These are phyloP conservation scores for Lactifluus subvellereus DNA, from an alignment of 768 basidiomycete species.

Conservation along the genomic window DNA sequence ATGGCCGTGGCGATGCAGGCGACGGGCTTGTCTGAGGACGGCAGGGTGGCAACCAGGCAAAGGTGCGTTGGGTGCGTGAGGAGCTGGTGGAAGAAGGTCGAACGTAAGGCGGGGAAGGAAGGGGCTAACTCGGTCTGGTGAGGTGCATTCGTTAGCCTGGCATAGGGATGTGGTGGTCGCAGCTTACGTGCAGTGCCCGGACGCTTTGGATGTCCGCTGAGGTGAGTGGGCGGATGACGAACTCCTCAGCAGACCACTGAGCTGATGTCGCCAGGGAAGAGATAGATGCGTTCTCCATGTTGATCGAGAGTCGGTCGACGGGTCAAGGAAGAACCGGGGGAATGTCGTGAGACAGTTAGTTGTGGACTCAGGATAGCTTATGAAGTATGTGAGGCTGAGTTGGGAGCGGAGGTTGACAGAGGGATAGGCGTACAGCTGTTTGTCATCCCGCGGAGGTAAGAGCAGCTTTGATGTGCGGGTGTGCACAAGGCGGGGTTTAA, in stretches of 20 bases:
- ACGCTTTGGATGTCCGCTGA: slow-evolving; percentile 19
- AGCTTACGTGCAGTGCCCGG: slow-evolving; percentile 19
- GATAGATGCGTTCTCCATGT: slow-evolving; percentile 17
- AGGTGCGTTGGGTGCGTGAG: slow-evolving; percentile 20
- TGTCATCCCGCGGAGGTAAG: slow-evolving; percentile 16
- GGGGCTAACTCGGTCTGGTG: slow-evolving; percentile 9
- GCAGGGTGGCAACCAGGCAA: slow-evolving; percentile 16
- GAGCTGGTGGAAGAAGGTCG: slow-evolving; percentile 22
- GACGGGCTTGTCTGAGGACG: slow-evolving; percentile 17
- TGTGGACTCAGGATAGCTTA: neutral
- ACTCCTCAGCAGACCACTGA: slow-evolving; percentile 12
- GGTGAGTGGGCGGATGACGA: slow-evolving; percentile 19
- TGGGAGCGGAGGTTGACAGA: slow-evolving; percentile 16
- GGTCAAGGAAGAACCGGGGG: neutral
- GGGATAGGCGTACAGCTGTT: neutral
- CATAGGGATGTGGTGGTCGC: neutral
- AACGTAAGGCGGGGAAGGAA: slow-evolving; percentile 5
- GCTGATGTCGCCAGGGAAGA: neutral
- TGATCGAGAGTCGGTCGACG: neutral
- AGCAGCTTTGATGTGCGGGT: neutral
- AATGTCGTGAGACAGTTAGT: neutral
- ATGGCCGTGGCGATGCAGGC: slow-evolving; percentile 23
- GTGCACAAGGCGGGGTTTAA: neutral
- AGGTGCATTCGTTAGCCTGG: neutral
- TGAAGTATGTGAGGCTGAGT: neutral